A percentile compares a stretch with the other conserved stretches of the same genome.
These are phyloP conservation scores for Oryza meyeriana DNA, from an alignment of 176 grass and related monocot species.

Conservation along the genomic window DNA sequence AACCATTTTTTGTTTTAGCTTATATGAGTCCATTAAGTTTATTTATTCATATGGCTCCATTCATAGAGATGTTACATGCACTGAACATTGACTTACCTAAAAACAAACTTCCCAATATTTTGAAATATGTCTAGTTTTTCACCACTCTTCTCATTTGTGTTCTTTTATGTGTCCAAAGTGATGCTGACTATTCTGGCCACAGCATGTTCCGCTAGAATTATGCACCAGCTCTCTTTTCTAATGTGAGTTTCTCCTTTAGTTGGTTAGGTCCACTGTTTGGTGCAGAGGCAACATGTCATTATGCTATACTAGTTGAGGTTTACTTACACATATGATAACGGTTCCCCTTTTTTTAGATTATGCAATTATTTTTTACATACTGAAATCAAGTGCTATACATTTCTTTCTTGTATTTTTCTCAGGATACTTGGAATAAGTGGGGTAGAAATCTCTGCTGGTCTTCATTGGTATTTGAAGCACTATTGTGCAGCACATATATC, in stretches of 20 bases:
- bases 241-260: neutral
- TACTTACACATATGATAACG: neutral
- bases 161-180: neutral
- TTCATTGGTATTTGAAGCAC: constrained; percentile 73
- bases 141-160: neutral
- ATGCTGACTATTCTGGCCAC: neutral
- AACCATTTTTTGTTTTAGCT: neutral
- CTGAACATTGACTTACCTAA: neutral
- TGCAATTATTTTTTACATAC: neutral
- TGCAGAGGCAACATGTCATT: constrained; percentile 2
- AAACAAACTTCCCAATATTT: neutral
- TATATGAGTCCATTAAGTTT: neutral
- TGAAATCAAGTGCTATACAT: constrained; percentile 10
- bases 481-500: constrained; percentile 60
- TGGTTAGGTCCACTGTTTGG: neutral
- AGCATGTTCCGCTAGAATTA: constrained; percentile 15
- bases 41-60: neutral
- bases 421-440: constrained; percentile 61
- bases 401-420: constrained; percentile 25
- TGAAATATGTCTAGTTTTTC: neutral
- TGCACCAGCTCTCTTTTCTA: neutral
- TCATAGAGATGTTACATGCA: neutral
- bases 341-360: neutral
- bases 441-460: constrained; percentile 68
- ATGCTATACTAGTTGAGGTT: neutral